Percentiles rank a stretch among this genome's conserved stretches.
These are phyloP conservation scores for Microsporum audouinii DNA, from an alignment of 2,329 filamentous ascomycete genomes.

Conservation along the genomic window DNA sequence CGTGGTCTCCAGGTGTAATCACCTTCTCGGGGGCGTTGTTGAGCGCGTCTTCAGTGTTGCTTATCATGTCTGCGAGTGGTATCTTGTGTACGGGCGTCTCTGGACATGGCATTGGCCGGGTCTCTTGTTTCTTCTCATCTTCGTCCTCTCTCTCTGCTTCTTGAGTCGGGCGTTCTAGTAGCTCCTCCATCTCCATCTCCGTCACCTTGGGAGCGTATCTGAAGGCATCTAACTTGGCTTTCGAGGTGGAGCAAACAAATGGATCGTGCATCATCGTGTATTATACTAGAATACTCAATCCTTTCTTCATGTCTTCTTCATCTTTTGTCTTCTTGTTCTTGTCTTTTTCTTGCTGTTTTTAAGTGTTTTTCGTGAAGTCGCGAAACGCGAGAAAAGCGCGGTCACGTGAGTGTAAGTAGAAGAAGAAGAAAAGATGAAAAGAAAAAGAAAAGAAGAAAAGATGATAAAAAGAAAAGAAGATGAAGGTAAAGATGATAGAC, in stretches of 20 bases:
- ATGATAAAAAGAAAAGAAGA: neutral
- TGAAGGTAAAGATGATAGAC: neutral
- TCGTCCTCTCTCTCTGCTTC: neutral
- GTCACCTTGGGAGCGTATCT: constrained; percentile 8
- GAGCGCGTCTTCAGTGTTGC: constrained; percentile 46
- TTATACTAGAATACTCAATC: neutral
- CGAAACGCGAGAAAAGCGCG: neutral
- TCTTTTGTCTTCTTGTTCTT: neutral
- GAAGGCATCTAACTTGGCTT: constrained; percentile 30
- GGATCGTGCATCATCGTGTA: constrained; percentile 7
- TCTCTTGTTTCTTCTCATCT: neutral
- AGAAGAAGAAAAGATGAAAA: neutral
- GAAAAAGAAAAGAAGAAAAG: neutral
- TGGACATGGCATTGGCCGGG: constrained; percentile 31
- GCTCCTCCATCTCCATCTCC: neutral
- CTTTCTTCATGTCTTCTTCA: neutral
- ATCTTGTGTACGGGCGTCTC: constrained; percentile 50
- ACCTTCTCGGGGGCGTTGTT: constrained; percentile 38
- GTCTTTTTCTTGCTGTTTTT: neutral
- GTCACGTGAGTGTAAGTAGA: neutral
- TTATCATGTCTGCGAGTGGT: constrained; percentile 50
- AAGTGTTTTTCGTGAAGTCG: neutral
- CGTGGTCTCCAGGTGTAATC: constrained; percentile 49
- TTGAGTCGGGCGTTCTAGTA: neutral
- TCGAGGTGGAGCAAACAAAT: constrained; percentile 22